These are phyloP conservation scores for Leccinum rimulosum DNA, from an alignment of 768 basidiomycete species.

Conservation along the genomic window DNA sequence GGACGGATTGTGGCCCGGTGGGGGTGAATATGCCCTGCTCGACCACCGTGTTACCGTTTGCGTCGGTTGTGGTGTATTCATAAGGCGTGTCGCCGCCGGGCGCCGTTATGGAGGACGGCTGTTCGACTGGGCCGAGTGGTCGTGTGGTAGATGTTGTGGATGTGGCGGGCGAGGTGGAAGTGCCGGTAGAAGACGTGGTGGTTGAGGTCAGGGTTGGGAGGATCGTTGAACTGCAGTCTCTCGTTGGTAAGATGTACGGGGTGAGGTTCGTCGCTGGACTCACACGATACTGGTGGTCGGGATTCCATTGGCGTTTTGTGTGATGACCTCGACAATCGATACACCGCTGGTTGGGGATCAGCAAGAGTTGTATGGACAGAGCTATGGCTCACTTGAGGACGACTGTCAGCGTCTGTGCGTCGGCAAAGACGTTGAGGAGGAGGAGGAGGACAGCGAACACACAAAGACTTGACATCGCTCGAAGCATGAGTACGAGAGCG, in stretches of 20 bases:
- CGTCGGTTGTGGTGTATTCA: constrained; percentile 46
- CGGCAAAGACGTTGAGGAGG: constrained; percentile 15
- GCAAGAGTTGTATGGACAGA: not conserved
- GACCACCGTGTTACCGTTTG: constrained; percentile 26
- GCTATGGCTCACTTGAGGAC: constrained; percentile 43
- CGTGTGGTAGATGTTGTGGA: constrained; percentile 20
- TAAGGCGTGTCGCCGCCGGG: constrained; percentile 50
- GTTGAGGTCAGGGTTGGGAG: constrained; percentile 3
- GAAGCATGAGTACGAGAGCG: not conserved
- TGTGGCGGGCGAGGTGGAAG: constrained; percentile 15
- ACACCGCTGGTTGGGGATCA: constrained; percentile 41
- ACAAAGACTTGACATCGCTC: constrained; percentile 16
- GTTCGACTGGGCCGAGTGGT: constrained; percentile 46
- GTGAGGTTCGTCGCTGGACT: constrained; percentile 9
- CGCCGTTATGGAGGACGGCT: constrained; percentile 38
- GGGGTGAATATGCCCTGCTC: constrained; percentile 31
- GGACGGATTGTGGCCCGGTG: constrained; percentile 28
- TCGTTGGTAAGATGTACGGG: constrained; percentile 7
- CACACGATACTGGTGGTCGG: constrained; percentile 46
- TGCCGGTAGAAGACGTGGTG: constrained; percentile 9
- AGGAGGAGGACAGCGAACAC: constrained; percentile 15
- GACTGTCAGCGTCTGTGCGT: constrained; percentile 49
- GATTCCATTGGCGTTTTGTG: constrained; percentile 38
- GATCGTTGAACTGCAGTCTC: constrained; percentile 13
- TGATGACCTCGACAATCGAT: constrained; percentile 50